phyloP scores from a whole-genome alignment of 345 rosid genomes.

The Syzygium jambos region DNA sequence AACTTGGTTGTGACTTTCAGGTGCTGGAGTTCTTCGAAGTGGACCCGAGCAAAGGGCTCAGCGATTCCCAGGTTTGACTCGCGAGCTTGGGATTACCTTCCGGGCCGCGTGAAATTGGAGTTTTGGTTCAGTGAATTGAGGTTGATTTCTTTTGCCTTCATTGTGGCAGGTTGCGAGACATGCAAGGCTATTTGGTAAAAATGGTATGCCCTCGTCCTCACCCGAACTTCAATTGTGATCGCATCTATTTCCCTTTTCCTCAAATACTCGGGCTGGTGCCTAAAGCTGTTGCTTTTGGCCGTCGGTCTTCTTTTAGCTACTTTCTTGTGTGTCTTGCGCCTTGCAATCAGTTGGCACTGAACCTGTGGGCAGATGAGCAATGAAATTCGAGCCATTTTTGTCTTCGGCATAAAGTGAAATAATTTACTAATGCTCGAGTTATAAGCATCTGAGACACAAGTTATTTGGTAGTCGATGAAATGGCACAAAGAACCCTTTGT shows the following conservation, averaged over 20 bases:
- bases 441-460: neutral
- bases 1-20: conserved; percentile 17
- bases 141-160: conserved; percentile 2
- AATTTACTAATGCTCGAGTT: neutral
- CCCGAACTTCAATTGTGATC: neutral
- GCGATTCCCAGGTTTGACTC: conserved; percentile 70
- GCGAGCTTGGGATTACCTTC: neutral
- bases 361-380: neutral
- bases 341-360: neutral
- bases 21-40: conserved; percentile 85
- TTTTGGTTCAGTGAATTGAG: neutral
- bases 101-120: neutral
- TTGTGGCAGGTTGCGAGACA: neutral
- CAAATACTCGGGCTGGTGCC: neutral
- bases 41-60: conserved; percentile 68
- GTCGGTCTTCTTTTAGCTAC: neutral
- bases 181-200: neutral
- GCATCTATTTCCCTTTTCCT: neutral
- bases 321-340: neutral
- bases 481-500: neutral
- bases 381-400: neutral
- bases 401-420: neutral
- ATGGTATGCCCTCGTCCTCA: neutral
- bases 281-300: neutral
- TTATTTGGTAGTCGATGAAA: neutral